Conservation (phyloP, 306 rosid genomes). For the Casuarina glauca region DNA sequence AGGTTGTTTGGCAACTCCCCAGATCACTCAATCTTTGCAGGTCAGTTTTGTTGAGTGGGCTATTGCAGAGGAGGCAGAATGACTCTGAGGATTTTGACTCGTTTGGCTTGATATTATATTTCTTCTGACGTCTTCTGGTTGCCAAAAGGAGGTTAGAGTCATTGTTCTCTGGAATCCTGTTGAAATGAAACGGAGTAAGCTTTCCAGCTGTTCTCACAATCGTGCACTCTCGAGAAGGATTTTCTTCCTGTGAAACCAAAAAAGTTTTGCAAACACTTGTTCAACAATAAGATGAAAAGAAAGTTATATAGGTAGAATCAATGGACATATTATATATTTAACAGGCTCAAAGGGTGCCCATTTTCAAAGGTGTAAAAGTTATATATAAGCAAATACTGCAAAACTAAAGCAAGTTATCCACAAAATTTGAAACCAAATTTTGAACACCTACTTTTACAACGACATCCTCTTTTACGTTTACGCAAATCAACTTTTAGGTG, state of each 20-base stretch:
- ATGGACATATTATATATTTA: not conserved
- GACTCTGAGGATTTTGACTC: conserved; percentile 79
- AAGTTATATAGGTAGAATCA: not conserved
- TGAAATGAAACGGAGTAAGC: conserved; percentile 89
- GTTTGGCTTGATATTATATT: conserved; percentile 65
- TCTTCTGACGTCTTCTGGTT: conserved; percentile 80
- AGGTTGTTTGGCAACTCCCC: conserved; percentile 24
- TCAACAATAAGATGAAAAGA: conserved; percentile 4
- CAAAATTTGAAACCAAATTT: not conserved
- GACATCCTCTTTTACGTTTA: not conserved
- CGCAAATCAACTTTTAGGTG: not conserved
- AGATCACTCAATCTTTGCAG: conserved; percentile 40
- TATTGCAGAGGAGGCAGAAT: conserved; percentile 73
- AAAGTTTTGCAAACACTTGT: conserved; percentile 13
- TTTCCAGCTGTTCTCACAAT: conserved; percentile 94
- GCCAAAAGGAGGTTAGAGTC: conserved; percentile 74
- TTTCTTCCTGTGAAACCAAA: conserved; percentile 64
- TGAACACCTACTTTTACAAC: conserved; percentile 13
- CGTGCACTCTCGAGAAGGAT: conserved; percentile 90
- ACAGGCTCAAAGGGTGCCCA: not conserved
- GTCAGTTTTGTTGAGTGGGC: conserved; percentile 78
- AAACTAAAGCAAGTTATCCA: conserved; percentile 21
- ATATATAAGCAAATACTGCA: conserved; percentile 3
- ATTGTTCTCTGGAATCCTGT: conserved; percentile 67
- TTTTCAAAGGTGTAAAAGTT: not conserved